These are phyloP conservation scores for Arthrobotrys conoides DNA, from an alignment of 2,329 filamentous ascomycete genomes.

Conservation along the genomic window DNA sequence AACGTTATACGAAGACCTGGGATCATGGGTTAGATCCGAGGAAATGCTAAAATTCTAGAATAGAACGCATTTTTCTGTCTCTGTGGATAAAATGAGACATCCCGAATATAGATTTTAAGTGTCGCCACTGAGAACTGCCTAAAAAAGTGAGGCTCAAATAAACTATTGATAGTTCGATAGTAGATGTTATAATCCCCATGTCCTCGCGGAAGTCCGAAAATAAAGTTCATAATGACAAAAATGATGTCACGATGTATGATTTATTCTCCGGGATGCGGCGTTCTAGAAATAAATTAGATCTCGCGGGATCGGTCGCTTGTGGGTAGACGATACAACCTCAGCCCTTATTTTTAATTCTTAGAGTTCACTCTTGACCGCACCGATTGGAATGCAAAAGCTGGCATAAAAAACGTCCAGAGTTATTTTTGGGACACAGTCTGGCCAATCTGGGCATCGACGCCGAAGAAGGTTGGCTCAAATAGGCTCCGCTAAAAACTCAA, in stretches of 20 bases:
- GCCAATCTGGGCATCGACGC: background rate
- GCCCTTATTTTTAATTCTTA: conserved; percentile 1
- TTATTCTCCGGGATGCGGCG: conserved; percentile 9
- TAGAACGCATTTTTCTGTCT: background rate
- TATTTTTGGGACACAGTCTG: conserved; percentile 11
- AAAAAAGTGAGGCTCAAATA: conserved; percentile 45
- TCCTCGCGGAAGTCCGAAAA: conserved; percentile 13
- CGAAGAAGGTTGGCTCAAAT: conserved; percentile 13
- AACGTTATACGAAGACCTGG: conserved; percentile 40
- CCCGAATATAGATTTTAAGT: conserved; percentile 13
- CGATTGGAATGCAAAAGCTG: conserved; percentile 17
- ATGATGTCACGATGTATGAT: conserved; percentile 19
- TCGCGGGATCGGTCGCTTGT: conserved; percentile 37
- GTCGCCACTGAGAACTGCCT: conserved; percentile 44
- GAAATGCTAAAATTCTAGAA: conserved; percentile 43
- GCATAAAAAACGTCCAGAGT: conserved; percentile 1
- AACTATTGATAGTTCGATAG: conserved; percentile 18
- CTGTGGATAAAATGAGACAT: conserved; percentile 18
- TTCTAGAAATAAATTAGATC: conserved; percentile 43
- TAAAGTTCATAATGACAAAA: background rate
- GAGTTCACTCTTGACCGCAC: conserved; percentile 8
- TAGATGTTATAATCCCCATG: background rate
- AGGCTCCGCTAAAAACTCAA: conserved; percentile 20
- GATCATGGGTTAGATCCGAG: conserved; percentile 51
- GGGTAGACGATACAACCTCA: conserved; percentile 15